phyloP scores from a whole-genome alignment of 352 stramenopile species.

The Thalassiosira oceanica region DNA sequence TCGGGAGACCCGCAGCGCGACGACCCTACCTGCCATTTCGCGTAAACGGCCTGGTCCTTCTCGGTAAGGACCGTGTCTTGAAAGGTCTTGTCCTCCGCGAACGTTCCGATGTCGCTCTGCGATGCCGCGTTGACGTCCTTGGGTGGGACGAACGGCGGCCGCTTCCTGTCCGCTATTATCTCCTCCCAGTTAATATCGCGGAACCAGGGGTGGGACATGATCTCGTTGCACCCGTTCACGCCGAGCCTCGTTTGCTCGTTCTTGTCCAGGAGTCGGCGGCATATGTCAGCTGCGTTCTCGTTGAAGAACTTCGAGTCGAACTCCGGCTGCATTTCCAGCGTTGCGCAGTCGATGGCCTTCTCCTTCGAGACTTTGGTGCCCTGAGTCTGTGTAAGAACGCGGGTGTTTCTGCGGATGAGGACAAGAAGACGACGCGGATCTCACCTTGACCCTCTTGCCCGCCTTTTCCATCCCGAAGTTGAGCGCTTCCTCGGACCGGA shows the following conservation, averaged over 20 bases:
- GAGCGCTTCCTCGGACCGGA: slow-evolving; percentile 91
- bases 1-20: no score
- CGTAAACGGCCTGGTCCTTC: slow-evolving; percentile 71
- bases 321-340: slow-evolving; percentile 84
- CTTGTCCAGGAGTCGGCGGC: slow-evolving; percentile 88
- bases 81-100: slow-evolving; percentile 75
- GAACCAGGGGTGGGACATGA: slow-evolving; percentile 92
- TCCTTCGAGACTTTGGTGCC: slow-evolving; percentile 66
- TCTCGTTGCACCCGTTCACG: slow-evolving; percentile 81
- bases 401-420: no score
- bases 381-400: no score
- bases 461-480: slow-evolving; percentile 89
- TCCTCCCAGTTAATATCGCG: slow-evolving; percentile 85
- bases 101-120: slow-evolving; percentile 81
- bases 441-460: slow-evolving; percentile 78
- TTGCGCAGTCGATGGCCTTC: slow-evolving; percentile 86
- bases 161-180: slow-evolving; percentile 75
- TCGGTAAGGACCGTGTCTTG: slow-evolving; percentile 67
- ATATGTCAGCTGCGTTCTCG: slow-evolving; percentile 82
- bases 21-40: slow-evolving; percentile 79
- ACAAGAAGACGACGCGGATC: slow-evolving; percentile 18
- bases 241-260: slow-evolving; percentile 90
- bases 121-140: slow-evolving; percentile 84
- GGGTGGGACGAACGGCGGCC: slow-evolving; percentile 79
- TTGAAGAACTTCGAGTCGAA: slow-evolving; percentile 79